These are phyloP conservation scores for Xanthoconium stramineum DNA, from an alignment of 768 basidiomycete genomes.

Conservation along the genomic window DNA sequence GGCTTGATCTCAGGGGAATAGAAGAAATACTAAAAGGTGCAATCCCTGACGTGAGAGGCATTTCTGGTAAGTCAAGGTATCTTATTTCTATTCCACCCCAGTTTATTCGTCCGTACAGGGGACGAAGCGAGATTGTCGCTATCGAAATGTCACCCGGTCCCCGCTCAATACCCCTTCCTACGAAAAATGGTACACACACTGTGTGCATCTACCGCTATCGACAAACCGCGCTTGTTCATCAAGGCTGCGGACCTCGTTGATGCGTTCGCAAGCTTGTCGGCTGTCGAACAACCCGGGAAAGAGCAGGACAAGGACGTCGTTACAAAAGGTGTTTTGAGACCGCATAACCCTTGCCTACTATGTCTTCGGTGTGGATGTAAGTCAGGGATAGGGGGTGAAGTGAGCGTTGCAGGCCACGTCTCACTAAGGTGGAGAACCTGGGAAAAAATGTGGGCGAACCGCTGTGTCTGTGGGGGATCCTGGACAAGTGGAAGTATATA, in stretches of 20 bases:
- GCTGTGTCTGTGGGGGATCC: conserved; percentile 70
- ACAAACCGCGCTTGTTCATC: conserved; percentile 68
- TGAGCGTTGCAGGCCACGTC: conserved; percentile 28
- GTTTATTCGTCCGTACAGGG: conserved; percentile 32
- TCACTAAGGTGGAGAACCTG: conserved; percentile 55
- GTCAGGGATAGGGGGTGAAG: conserved; percentile 42
- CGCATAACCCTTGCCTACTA: conserved; percentile 34
- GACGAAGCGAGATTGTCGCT: conserved; percentile 51
- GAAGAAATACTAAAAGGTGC: conserved; percentile 45
- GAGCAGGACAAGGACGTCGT: conserved; percentile 54
- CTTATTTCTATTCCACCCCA: background rate
- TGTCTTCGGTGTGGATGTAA: conserved; percentile 67
- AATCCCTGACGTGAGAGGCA: conserved; percentile 18
- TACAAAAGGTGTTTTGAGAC: conserved; percentile 53
- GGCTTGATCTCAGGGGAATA: conserved; percentile 55
- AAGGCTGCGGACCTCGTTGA: conserved; percentile 71
- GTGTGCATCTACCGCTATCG: conserved; percentile 46
- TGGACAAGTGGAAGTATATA: conserved; percentile 41
- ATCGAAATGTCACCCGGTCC: conserved; percentile 56
- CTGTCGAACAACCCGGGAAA: conserved; percentile 36
- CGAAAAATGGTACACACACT: conserved; percentile 46
- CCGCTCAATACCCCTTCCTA: conserved; percentile 42
- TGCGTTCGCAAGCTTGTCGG: conserved; percentile 45
- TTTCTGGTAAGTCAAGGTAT: conserved; percentile 23
- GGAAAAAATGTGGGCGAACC: conserved; percentile 57